phyloP scores from a whole-genome alignment of 2,329 filamentous ascomycete species.

The Fusarium sp. region DNA sequence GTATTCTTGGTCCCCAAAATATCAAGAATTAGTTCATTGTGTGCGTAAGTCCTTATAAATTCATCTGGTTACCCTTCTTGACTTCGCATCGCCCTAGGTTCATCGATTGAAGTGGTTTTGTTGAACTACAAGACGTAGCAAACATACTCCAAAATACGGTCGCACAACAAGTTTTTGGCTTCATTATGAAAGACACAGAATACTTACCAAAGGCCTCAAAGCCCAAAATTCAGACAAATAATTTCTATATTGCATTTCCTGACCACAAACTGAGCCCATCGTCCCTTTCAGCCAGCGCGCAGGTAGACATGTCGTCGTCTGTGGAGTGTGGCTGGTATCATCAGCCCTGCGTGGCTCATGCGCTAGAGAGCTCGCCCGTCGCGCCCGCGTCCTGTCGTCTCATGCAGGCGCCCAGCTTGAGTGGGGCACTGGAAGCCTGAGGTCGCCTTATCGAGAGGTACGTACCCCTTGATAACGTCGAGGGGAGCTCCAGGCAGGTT shows the following conservation, averaged over 20 bases:
- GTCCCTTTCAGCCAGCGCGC: not conserved
- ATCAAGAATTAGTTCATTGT: accelerated
- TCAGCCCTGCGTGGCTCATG: not conserved
- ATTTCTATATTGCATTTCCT: not conserved
- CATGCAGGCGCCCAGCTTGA: not conserved
- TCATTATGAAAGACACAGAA: not conserved
- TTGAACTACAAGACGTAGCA: not conserved
- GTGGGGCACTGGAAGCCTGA: not conserved
- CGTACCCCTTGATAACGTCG: slow-evolving; percentile 3
- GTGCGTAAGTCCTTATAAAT: accelerated
- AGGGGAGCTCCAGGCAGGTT: slow-evolving; percentile 17
- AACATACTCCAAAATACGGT: not conserved
- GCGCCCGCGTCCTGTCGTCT: not conserved
- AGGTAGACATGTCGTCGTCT: not conserved
- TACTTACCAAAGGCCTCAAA: accelerated
- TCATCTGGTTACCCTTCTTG: not conserved
- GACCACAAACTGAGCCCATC: not conserved
- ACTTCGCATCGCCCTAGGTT: not conserved
- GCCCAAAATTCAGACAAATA: not conserved
- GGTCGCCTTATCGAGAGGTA: slow-evolving; percentile 2
- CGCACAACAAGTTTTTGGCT: not conserved
- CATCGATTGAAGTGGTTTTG: not conserved
- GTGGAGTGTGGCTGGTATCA: not conserved
- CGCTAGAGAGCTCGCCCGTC: not conserved
- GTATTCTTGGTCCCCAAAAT: not conserved